A percentile compares a stretch with the other conserved stretches of the same genome.
Evolutionary conservation across 73 alveolate species (phyloP).

Genomic region (Paraurostyla sp.): DNA sequence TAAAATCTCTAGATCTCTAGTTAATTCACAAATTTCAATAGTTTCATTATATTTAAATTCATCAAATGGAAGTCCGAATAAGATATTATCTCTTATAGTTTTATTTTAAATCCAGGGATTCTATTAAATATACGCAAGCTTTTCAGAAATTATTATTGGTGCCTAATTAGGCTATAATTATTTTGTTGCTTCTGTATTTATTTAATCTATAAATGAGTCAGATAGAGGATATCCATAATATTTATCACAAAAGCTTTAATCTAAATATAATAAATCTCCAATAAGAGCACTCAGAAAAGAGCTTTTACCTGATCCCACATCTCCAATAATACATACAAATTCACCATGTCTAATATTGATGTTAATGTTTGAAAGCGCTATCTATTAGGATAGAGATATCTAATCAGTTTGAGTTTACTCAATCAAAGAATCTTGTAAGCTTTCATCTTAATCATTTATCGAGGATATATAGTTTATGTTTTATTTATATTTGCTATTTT

Average conservation of each 20-base stretch:
- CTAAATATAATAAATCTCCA: slow-evolving; percentile 64
- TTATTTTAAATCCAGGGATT: slow-evolving; percentile 94
- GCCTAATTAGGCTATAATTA: slow-evolving; percentile 3
- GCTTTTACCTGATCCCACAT: slow-evolving; percentile 87
- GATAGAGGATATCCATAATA: neutral
- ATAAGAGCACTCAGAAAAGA: slow-evolving; percentile 57
- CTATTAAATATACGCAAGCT: slow-evolving; percentile 89
- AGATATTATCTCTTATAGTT: slow-evolving; percentile 91
- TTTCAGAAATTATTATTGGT: slow-evolving; percentile 60
- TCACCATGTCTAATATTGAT: slow-evolving; percentile 87
- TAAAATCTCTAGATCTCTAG: slow-evolving; percentile 88
- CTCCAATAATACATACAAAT: slow-evolving; percentile 93
- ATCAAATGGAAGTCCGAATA: slow-evolving; percentile 87
- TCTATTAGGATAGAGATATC: no score
- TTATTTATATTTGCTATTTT: neutral
- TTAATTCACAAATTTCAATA: slow-evolving; percentile 80
- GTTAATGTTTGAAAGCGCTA: slow-evolving; percentile 72
- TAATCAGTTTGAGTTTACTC: slow-evolving; percentile 41
- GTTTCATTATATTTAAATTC: slow-evolving; percentile 83
- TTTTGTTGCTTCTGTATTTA: neutral
- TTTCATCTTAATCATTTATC: slow-evolving; percentile 29
- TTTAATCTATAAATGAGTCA: neutral
- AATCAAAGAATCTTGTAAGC: slow-evolving; percentile 9
- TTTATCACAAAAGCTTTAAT: neutral
- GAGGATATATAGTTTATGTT: slow-evolving; percentile 18